These are phyloP conservation scores for Xylaria flabelliformis DNA, from an alignment of 495 filamentous ascomycete genomes.

Conservation along the genomic window DNA sequence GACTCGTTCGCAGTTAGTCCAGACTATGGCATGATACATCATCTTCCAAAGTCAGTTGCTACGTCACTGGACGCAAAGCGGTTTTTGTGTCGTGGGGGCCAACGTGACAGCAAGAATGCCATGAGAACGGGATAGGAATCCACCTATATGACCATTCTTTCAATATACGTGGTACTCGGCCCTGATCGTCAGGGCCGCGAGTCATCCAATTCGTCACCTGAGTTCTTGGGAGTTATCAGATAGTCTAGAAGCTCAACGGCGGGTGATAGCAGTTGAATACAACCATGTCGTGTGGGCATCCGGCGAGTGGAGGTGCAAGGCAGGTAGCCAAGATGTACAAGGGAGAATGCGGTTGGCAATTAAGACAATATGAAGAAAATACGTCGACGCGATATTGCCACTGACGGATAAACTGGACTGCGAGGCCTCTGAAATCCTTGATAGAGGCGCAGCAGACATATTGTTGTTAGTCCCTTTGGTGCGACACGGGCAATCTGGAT, in stretches of 20 bases:
- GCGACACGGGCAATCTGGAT: conserved; percentile 24
- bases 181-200: conserved; percentile 25
- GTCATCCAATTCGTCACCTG: conserved; percentile 27
- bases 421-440: conserved; percentile 14
- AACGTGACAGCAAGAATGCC: conserved; percentile 16
- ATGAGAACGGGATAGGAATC: conserved; percentile 4
- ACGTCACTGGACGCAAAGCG: conserved; percentile 18
- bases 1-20: conserved; percentile 5
- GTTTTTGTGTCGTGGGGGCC: conserved; percentile 11
- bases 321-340: conserved; percentile 13
- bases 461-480: conserved; percentile 19
- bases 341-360: conserved; percentile 27
- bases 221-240: conserved; percentile 12
- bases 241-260: conserved; percentile 24
- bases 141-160: conserved; percentile 15
- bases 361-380: conserved; percentile 26
- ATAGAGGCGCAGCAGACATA: conserved; percentile 19
- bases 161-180: conserved; percentile 17
- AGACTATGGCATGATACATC: conserved; percentile 17
- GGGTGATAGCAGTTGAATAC: conserved; percentile 20
- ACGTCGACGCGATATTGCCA: conserved; percentile 20
- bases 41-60: conserved; percentile 5
- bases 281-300: conserved; percentile 23
- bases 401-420: conserved; percentile 27
- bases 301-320: conserved; percentile 8